phyloP scores from a whole-genome alignment of 768 basidiomycete genomes.

The Bullera alba region DNA sequence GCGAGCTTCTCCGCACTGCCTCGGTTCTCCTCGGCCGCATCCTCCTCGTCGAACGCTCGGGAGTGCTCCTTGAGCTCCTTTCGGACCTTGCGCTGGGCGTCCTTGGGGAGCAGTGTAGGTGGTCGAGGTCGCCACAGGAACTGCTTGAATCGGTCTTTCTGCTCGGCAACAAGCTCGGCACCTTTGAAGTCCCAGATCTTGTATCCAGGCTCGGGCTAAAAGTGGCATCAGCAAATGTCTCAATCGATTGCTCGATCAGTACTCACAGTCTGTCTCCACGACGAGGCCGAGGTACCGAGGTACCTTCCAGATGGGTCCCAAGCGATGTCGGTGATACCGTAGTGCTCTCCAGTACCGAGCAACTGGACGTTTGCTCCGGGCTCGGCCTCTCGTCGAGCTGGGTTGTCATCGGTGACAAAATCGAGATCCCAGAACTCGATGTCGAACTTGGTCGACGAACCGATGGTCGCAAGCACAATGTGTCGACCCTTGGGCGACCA shows the following conservation, averaged over 20 bases:
- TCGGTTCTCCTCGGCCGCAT: slow-evolving; percentile 88
- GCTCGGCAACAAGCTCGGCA: slow-evolving; percentile 75
- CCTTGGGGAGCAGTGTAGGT: slow-evolving; percentile 72
- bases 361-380: slow-evolving; percentile 82
- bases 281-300: slow-evolving; percentile 84
- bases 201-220: slow-evolving; percentile 89
- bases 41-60: slow-evolving; percentile 88
- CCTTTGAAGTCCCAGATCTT: slow-evolving; percentile 98
- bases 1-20: slow-evolving; percentile 90
- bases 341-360: slow-evolving; percentile 82
- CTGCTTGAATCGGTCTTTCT: slow-evolving; percentile 93
- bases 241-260: neutral
- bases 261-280: slow-evolving; percentile 87
- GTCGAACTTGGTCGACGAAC: slow-evolving; percentile 89
- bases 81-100: slow-evolving; percentile 76
- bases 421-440: slow-evolving; percentile 99
- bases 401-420: slow-evolving; percentile 56
- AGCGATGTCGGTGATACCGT: slow-evolving; percentile 92
- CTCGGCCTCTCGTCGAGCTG: slow-evolving; percentile 52
- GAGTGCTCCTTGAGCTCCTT: slow-evolving; percentile 88
- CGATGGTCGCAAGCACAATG: slow-evolving; percentile 90
- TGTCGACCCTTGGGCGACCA: slow-evolving; percentile 97
- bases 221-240: neutral
- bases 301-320: slow-evolving; percentile 98
- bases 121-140: slow-evolving; percentile 98